phyloP scores from a whole-genome alignment of 352 stramenopile genomes.

The Paralagenidium karlingii region DNA sequence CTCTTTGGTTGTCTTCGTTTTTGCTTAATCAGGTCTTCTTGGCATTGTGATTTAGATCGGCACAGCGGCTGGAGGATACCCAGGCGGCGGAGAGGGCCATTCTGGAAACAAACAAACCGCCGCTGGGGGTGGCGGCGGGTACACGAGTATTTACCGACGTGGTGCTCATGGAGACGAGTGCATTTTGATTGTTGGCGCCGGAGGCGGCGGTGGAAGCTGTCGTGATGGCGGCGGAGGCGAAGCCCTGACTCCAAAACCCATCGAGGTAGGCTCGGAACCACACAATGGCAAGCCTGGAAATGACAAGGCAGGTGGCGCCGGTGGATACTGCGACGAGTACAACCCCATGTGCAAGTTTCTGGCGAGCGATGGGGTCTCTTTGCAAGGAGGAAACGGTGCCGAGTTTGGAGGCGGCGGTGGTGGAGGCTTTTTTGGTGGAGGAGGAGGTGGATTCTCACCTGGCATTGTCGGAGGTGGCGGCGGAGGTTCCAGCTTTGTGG shows the following conservation, averaged over 20 bases:
- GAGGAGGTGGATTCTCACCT: slow-evolving; percentile 49
- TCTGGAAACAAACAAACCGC: slow-evolving; percentile 57
- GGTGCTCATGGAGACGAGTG: slow-evolving; percentile 53
- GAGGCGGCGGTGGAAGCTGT: slow-evolving; percentile 55
- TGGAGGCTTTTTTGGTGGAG: slow-evolving; percentile 47
- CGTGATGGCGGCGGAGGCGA: slow-evolving; percentile 38
- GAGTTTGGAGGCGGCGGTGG: slow-evolving; percentile 62
- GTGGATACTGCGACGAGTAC: slow-evolving; percentile 35
- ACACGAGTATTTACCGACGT: slow-evolving; percentile 55
- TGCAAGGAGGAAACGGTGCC: slow-evolving; percentile 51
- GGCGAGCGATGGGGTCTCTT: slow-evolving; percentile 22
- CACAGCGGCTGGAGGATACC: slow-evolving; percentile 20
- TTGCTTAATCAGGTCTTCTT: too few species aligned
- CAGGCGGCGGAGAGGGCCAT: slow-evolving; percentile 41
- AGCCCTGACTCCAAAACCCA: slow-evolving; percentile 7
- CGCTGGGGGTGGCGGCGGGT: slow-evolving; percentile 51
- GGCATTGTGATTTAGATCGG: slow-evolving; percentile 31
- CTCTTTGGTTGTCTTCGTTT: too few species aligned
- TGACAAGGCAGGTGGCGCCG: slow-evolving; percentile 18
- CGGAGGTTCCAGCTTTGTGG: slow-evolving; percentile 53
- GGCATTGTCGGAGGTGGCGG: slow-evolving; percentile 56
- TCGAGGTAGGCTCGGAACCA: slow-evolving; percentile 25
- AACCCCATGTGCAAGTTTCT: slow-evolving; percentile 57
- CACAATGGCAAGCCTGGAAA: slow-evolving; percentile 34
- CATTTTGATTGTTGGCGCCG: slow-evolving; percentile 45